These are phyloP conservation scores for Monosporascus ibericus DNA, from an alignment of 2,329 filamentous ascomycete species.

Conservation along the genomic window DNA sequence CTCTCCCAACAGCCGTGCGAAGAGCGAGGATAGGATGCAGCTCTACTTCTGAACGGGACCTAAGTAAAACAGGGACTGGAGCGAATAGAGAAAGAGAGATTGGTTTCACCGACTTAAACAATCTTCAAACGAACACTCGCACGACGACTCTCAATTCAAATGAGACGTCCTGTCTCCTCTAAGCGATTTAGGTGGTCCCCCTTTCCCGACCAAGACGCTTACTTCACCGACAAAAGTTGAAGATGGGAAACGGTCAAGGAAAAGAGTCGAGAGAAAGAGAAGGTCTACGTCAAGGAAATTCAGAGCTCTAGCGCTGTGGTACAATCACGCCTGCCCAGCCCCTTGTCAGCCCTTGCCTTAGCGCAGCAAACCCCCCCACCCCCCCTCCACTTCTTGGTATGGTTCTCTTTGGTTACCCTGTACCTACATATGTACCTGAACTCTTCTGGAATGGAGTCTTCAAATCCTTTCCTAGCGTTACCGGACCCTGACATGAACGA, in stretches of 20 bases:
- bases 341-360: background rate
- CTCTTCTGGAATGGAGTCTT: too few relatives aligned
- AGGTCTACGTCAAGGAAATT: background rate
- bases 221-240: background rate
- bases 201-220: background rate
- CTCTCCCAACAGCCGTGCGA: too few relatives aligned
- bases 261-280: background rate
- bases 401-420: background rate
- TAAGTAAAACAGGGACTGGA: background rate
- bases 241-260: background rate
- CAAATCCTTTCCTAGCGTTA: too few relatives aligned
- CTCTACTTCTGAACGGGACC: too few relatives aligned
- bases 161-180: background rate
- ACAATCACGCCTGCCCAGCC: background rate
- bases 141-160: background rate
- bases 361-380: too few relatives aligned
- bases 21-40: background rate
- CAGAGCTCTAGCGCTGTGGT: background rate
- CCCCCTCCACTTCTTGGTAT: background rate
- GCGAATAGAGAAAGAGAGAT: background rate
- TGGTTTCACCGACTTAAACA: background rate
- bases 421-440: too few relatives aligned
- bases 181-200: background rate
- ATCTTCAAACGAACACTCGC: background rate
- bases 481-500: too few relatives aligned